phyloP scores from a whole-genome alignment of 2,329 filamentous ascomycete species.

The Rhynchosporium secalis region DNA sequence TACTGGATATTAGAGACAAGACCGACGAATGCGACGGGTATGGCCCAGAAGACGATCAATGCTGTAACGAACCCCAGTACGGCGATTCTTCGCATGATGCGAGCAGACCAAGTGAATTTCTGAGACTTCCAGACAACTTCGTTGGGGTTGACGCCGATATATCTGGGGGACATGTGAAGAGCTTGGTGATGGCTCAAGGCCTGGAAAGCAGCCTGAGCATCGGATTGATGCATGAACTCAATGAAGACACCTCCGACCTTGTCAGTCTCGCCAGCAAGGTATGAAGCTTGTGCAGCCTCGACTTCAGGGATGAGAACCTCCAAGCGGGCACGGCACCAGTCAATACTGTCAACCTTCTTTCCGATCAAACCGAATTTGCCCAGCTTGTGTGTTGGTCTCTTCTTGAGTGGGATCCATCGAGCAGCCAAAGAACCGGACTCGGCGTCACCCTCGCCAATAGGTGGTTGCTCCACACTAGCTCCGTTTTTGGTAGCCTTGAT shows the following conservation, averaged over 20 bases:
- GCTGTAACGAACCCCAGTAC: constrained; percentile 72
- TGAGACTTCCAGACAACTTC: constrained; percentile 90
- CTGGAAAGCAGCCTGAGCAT: constrained; percentile 85
- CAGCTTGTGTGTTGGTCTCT: constrained; percentile 74
- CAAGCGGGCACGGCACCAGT: constrained; percentile 80
- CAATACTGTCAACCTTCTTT: constrained; percentile 91
- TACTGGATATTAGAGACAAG: constrained; percentile 80
- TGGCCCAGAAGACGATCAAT: constrained; percentile 84
- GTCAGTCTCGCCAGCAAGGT: constrained; percentile 63
- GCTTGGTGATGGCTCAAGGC: constrained; percentile 83
- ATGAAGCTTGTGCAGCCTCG: constrained; percentile 64
- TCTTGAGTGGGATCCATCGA: constrained; percentile 71
- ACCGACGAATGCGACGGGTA: constrained; percentile 76
- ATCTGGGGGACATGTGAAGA: constrained; percentile 78
- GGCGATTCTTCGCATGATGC: constrained; percentile 68
- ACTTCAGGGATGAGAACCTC: constrained; percentile 72
- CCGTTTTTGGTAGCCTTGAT: constrained; percentile 66
- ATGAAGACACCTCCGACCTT: constrained; percentile 74
- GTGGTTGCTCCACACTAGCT: constrained; percentile 42
- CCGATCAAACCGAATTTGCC: constrained; percentile 71
- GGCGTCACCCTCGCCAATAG: constrained; percentile 55
- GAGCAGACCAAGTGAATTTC: constrained; percentile 82
- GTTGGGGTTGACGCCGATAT: constrained; percentile 76
- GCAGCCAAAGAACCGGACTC: constrained; percentile 72
- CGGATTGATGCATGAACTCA: constrained; percentile 79